phyloP scores from a whole-genome alignment of 805 yeast species.

The Torulaspora quercuum region DNA sequence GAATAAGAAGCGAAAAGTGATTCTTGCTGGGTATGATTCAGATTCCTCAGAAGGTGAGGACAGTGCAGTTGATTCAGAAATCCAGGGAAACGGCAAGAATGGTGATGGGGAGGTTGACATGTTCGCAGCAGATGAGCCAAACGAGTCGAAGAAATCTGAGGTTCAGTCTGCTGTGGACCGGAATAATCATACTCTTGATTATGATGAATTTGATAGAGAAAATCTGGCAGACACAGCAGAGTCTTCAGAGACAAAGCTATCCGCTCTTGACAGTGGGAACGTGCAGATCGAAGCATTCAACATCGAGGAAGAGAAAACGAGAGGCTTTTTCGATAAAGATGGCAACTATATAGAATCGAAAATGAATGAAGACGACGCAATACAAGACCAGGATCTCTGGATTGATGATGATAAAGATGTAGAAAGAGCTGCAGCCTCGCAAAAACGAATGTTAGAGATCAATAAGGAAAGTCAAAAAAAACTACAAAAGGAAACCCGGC shows the following conservation, averaged over 20 bases:
- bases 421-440: conserved; percentile 16
- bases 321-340: conserved; percentile 49
- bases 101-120: conserved; percentile 41
- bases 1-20: conserved; percentile 8
- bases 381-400: conserved; percentile 21
- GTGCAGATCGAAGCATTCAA: conserved; percentile 51
- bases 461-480: conserved; percentile 26
- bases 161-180: conserved; percentile 1
- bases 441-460: conserved; percentile 12
- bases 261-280: conserved; percentile 20
- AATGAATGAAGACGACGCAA: conserved; percentile 30
- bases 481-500: conserved; percentile 16
- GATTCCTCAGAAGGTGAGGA: conserved; percentile 16
- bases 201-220: conserved; percentile 28
- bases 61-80: conserved; percentile 6
- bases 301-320: conserved; percentile 46
- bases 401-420: conserved; percentile 22
- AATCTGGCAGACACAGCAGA: conserved; percentile 3
- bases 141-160: conserved; percentile 9
- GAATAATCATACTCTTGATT: conserved; percentile 20
- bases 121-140: conserved; percentile 39
- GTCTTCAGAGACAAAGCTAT: conserved; percentile 23
- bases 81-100: background rate
- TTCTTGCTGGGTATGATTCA: conserved; percentile 11
- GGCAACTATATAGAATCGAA: conserved; percentile 46